Conservation (phyloP, 2,329 filamentous ascomycete genomes). For the Colletotrichum sansevieriae region DNA sequence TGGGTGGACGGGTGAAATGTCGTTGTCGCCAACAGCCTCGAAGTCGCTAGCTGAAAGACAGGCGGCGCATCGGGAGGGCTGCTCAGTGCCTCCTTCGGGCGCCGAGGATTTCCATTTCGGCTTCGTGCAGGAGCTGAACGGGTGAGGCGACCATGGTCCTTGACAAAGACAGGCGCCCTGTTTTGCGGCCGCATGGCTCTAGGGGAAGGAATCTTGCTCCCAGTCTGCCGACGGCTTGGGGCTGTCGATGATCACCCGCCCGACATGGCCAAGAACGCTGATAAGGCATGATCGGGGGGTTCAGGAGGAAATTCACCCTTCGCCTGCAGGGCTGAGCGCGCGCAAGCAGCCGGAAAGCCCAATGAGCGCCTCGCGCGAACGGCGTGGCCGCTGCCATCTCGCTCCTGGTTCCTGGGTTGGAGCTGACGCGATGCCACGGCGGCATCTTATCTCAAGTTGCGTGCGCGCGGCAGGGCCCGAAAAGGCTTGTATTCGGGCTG, state of each 20-base stretch:
- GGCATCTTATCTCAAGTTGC: conserved; percentile 35
- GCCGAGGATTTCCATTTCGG: conserved; percentile 7
- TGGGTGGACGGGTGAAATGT: neutral
- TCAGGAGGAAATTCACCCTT: neutral
- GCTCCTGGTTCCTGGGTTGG: conserved; percentile 11
- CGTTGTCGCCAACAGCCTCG: conserved; percentile 1
- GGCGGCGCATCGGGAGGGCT: neutral
- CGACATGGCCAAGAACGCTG: conserved; percentile 35
- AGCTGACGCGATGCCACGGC: conserved; percentile 20
- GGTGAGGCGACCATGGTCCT: conserved; percentile 33
- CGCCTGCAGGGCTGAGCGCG: conserved; percentile 36
- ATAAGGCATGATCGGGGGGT: conserved; percentile 25
- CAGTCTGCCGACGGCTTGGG: conserved; percentile 23
- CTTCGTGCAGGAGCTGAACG: conserved; percentile 15
- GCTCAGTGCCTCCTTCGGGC: conserved; percentile 2
- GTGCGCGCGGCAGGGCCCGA: neutral
- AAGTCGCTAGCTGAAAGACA: conserved; percentile 13
- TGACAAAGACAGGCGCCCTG: conserved; percentile 14
- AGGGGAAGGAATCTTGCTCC: conserved; percentile 26
- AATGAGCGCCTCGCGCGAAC: neutral
- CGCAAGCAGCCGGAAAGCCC: conserved; percentile 17
- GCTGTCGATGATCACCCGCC: conserved; percentile 26
- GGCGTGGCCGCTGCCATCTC: conserved; percentile 17
- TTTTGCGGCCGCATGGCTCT: neutral
- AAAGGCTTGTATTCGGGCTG: neutral